Conservation (phyloP, 331 rosid species). For the Malus hybrid region DNA sequence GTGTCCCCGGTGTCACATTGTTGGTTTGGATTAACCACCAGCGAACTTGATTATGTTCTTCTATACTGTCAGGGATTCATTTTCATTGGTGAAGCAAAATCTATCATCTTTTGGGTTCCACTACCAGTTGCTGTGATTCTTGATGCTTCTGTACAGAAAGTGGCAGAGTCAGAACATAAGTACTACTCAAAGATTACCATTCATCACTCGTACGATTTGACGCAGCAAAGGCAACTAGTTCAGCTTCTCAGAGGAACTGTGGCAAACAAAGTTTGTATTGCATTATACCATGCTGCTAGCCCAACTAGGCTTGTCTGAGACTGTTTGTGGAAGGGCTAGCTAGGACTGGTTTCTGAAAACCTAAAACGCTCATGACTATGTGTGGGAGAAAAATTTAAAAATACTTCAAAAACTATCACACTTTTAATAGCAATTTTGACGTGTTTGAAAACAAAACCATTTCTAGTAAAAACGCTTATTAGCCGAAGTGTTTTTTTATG, state of each 20-base stretch:
- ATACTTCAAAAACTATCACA: too few relatives aligned
- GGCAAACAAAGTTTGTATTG: too few relatives aligned
- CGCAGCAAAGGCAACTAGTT: not conserved
- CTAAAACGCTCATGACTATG: not conserved
- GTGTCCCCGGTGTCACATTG: not conserved
- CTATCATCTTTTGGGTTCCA: not conserved
- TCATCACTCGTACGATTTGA: not conserved
- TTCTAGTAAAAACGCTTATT: too few relatives aligned
- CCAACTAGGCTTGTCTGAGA: not conserved
- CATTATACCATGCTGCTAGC: too few relatives aligned
- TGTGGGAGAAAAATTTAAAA: too few relatives aligned
- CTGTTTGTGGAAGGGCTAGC: not conserved
- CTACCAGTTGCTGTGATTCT: not conserved
- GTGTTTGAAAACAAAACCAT: too few relatives aligned
- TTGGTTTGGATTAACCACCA: not conserved
- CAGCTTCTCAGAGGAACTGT: too few relatives aligned
- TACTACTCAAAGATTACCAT: not conserved
- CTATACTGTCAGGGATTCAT: not conserved
- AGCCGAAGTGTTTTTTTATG: not conserved
- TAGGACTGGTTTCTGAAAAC: not conserved
- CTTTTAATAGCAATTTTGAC: too few relatives aligned
- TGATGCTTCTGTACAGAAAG: not conserved
- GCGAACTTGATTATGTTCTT: constrained; percentile 9
- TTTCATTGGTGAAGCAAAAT: not conserved
- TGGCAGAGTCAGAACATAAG: not conserved